These are phyloP conservation scores for Zopfia rhizophila DNA, from an alignment of 2,329 filamentous ascomycete species.

Conservation along the genomic window DNA sequence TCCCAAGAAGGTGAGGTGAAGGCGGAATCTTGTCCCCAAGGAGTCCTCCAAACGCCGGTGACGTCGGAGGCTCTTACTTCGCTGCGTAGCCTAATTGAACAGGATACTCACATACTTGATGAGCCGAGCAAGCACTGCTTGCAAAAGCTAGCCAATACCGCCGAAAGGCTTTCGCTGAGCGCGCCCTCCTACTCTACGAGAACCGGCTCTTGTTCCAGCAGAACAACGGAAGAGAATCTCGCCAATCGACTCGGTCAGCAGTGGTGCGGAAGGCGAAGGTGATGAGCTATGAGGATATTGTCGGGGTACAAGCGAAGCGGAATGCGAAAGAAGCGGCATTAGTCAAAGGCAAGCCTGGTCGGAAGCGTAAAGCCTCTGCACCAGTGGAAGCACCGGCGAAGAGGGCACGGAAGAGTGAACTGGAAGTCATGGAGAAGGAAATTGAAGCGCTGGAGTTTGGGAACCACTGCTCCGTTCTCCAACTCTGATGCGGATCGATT, in stretches of 20 bases:
- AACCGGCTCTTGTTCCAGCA: conserved; percentile 38
- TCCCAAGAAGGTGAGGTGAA: conserved; percentile 20
- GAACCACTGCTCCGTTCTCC: no score
- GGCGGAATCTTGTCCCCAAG: conserved; percentile 16
- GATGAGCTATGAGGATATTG: conserved; percentile 33
- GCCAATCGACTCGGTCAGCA: conserved; percentile 24
- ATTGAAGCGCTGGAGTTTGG: no score
- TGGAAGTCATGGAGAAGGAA: no score
- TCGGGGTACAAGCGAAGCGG: conserved; percentile 25
- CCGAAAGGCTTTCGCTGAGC: conserved; percentile 33
- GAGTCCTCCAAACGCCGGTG: conserved; percentile 32
- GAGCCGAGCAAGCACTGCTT: conserved; percentile 20
- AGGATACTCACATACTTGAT: conserved; percentile 20
- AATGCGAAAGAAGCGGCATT: conserved; percentile 25
- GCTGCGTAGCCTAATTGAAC: conserved; percentile 27
- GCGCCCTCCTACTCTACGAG: conserved; percentile 36
- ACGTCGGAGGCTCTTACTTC: conserved; percentile 26
- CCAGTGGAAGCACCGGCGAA: no score
- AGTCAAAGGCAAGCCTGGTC: no score
- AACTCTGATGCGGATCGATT: no score
- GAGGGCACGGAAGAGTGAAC: no score
- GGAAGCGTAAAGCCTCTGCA: no score
- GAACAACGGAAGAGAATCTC: conserved; percentile 39
- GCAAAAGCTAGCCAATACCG: conserved; percentile 32
- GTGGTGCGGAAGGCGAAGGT: conserved; percentile 31